Base-by-base conservation (phyloP, 1,284 basidiomycete genomes). In the Ustilago loliicola region DNA sequence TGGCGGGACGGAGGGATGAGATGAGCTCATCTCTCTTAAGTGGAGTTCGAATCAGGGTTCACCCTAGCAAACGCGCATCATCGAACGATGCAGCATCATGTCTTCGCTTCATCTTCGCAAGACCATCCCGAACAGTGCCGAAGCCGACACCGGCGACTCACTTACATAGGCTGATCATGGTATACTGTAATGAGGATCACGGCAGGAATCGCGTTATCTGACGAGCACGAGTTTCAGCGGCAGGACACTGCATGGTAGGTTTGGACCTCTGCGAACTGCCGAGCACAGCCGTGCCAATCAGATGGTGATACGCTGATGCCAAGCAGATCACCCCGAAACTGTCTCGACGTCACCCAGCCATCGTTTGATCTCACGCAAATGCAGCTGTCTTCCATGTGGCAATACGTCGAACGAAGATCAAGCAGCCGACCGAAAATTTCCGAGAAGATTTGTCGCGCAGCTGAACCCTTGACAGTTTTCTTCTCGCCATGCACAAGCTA, bases 361-460 rank as follows among this genome's bases (percentile, higher is more conserved):
- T 17, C 9, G 50, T 15, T 51, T 36, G 52, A 54, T n/a, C n/a
- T n/a, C n/a, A n/a, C 36, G 13, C 32, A 21, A 40, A 40, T 15
- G 36, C 36, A 38, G 36, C 36, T 10, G 3, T 38, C 36, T 38
- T 3, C 36, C 54, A 47, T 47, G 45, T 47, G 45, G 45, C 45
- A 13, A 8, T 13, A 15, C 17, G 40, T 52, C 7, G 27, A 21
- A 11, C 19, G 19, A 54, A 21, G 27, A 32, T 21, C 30, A 54
- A 13, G 5, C 52, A 32, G n/a, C 25, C 34, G 34, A 55, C 54
- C 54, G 54, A 55, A 55, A 55, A 40, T 32, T 42, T 40, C 54
- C 54, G 54, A 55, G n/a, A 55, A 55, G 30, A 15, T 38, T 40
- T 25, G 19, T 32, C 54, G 54, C 36, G 54, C 54, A 21, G n/a